Evolutionary conservation across 768 basidiomycete genomes (phyloP), one percentile per base, ranked within the genome.

Genomic region (Baorangia bicolor): DNA sequence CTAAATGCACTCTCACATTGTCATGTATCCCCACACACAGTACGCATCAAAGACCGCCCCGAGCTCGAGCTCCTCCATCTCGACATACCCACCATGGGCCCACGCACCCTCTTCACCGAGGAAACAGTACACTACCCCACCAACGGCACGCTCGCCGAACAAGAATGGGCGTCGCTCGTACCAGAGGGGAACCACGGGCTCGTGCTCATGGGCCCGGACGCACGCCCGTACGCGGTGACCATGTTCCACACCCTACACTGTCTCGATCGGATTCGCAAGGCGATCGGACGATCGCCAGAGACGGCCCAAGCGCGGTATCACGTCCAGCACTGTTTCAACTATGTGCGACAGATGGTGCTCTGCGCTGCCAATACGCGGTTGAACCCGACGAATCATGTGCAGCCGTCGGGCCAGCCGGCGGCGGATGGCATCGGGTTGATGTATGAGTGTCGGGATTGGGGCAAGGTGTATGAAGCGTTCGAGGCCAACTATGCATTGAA

Each of bases 161-260:
- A 34, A 34, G 66, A 69, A 25, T 68, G 67, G 67, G 61, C 57
- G 6, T 49, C 64, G 40, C 65, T 68, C 43, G 59, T 68, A 2
- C 66, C 66, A 16, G 42, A 42, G 1, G 57, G 46, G 0, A 63
- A 67, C 49, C 44, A 62, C 37, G 67, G 64, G 0, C 40, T 68
- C n/a, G 47, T 68, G 9, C 31, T 53, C 25, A 35, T 67, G 35
- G 59, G 59, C 5, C 49, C 54, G 4, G 50, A 57, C 27, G 20
- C 55, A 2, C 65, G 67, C 16, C 69, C 75, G 2, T 76, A 70
- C 57, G 71, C 72, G 10, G 57, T 77, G 30, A 52, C 69, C 31
- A 71, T 78, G 63, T 69, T 78, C 37, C 77, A 78, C 63, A 70
- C 74, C 34, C 64, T 78, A 0, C 73, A 74, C 23, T 77, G 77